Evolutionary conservation across 2,329 filamentous ascomycete genomes (phyloP), one percentile per base, ranked within the genome.

Genomic region (Lachnellula subtilissima): DNA sequence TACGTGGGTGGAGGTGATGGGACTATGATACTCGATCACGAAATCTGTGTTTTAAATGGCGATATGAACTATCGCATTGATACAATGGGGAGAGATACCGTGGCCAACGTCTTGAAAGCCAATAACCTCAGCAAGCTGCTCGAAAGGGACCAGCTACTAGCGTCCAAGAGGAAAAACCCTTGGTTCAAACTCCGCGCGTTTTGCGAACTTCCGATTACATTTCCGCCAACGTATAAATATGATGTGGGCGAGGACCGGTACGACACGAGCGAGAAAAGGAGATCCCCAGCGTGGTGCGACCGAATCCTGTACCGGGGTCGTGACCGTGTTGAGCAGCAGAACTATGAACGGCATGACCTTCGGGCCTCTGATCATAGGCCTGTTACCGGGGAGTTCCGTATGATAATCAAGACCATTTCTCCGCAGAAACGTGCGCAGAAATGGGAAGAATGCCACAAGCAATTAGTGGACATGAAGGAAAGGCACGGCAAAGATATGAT

Each of bases 1-100:
- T 99, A 87, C 68, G 82, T 91, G 6, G 89, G 91, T 25, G 94
- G 94, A n/a, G 94, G 94, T 46, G 94, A 99, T 69, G 94, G 94
- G 6, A 87, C 85, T 42, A 91, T 97, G 87, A 89, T 99, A 56
- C 79, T 97, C 56, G 94, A 99, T 68, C 94, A 99, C 69, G 94
- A 99, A 73, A 87, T 99, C n/a, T 97, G 93, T 71, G 85, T 99
- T 48, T 75, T 97, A 43, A 97, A 97, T 66, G 94, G 94, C 28
- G 94, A 99, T 70, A 80, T 99, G 50, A 99, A 99, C 73, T 99
- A 99, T 72, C 91, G 94, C 59, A 97, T 99, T 67, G 94, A 99
- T 71, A 91, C 92, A 23, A 97, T 97, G 84, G 91, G 91, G 17
- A 89, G 94, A 50, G 91, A 97, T 67, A 91, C 89, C 0, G 93